Base-by-base conservation (phyloP, 371 early-diverging fungal species). In the Mortierella sp. region DNA sequence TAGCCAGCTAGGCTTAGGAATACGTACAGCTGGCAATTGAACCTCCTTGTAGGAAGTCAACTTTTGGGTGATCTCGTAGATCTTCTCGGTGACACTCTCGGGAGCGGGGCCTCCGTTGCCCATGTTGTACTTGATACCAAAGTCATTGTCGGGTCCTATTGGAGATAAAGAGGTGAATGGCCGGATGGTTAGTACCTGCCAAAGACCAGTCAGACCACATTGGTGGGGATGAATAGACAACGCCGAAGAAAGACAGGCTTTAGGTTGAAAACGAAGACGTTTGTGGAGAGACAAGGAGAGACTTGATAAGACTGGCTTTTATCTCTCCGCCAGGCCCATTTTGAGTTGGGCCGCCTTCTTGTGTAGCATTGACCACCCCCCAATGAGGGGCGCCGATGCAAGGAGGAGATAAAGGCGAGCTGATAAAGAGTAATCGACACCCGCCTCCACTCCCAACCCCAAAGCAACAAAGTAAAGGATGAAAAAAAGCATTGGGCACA, bases 121-220 rank as follows among this genome's bases (percentile, higher is more conserved):
- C 74, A 94, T 93, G 90, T 99, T 99, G 91, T 96, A 98, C 89
- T 99, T 99, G 89, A 99, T 98, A 77, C 99, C 99, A 91, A 99
- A 99, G 88, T 99, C 99, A 82, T 96, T 95, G 13, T 97, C 94
- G 55, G 98, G 98, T 73, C 99, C 89, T 89, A 48, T 75, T 46
- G 40, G 59, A 59, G 44, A 13, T 24, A 50, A 10, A 44, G n/a
- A 73, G 10, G 51, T 11, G 69, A n/a, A 8, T 24, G 54, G 43
- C 10, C 11, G 9, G 75, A 75, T 44, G 64, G 57, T 67, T 44
- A 69, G 50, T 28, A 51, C 13, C 34, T 51, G 8, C 34, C 16
- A 61, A 6, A 19, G 37, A 16, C 50, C 50, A n/a, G n/a, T n/a
- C n/a, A 50, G 51, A 26, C 28, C 14, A 50, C 28, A 53, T 24